Base-by-base conservation (phyloP, 1,139 yeast genomes). In the Scheffersomyces lignicola region DNA sequence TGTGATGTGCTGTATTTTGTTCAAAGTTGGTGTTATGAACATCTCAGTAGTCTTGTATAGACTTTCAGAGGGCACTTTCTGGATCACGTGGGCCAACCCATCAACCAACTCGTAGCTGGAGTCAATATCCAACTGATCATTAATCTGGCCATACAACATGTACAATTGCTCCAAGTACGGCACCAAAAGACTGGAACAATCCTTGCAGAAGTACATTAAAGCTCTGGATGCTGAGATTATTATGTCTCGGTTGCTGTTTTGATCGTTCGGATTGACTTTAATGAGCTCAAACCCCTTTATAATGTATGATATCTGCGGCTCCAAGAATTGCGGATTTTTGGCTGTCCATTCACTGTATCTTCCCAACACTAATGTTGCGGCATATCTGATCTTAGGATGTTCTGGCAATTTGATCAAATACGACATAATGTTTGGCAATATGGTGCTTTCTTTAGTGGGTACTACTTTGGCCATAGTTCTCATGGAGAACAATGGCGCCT, bases 381-480 rank as follows among this genome's bases (percentile, higher is more conserved):
- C 95, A 51, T 92, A 92, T 53, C 96, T 73, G 37, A 92, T 78
- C 54, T 88, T 87, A 14, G 85, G 83, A 52, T 88, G 92, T 48
- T 86, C 94, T 0, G 97, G 97, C 33, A 89, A 64, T 49, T 77
- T 78, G 16, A 81, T 75, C 31, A 87, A 63, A 41, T 72, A 60
- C 31, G 77, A 72, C 95, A 90, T 80, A 43, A 92, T 80, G 38
- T 78, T 78, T 0, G 97, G 97, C 44, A 92, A 62, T 5, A 85
- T 76, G 25, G 69, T 71, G 39, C 78, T 74, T 52, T 89, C 96
- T 35, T 68, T 73, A 12, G 72, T 58, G 4, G 87, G 77, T 10
- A 94, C 88, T 55, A 86, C 96, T 45, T 89, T 83, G 1, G 97
- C 98, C 96, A 94, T 89, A 1, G 96, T 83, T 49, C 98, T 78